These are phyloP conservation scores for Tricholoma sp. DNA, from an alignment of 768 basidiomycete genomes.

Conservation along the genomic window DNA sequence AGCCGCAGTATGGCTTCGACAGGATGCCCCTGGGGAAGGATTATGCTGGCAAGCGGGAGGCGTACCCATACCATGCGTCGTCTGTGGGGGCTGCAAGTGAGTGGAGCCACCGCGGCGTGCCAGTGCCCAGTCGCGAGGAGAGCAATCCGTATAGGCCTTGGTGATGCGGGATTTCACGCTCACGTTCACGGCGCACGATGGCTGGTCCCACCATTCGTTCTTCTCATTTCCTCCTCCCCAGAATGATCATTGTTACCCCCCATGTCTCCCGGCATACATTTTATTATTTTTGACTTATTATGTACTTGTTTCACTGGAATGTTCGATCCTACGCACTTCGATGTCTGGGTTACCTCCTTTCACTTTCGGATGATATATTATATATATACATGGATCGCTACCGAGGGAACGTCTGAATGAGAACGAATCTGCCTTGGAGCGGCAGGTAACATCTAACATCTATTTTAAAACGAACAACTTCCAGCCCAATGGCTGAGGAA, in stretches of 20 bases:
- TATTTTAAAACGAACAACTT: too few species aligned
- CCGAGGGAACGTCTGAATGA: background rate
- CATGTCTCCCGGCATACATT: too few species aligned
- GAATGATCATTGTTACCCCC: background rate
- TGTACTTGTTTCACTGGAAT: too few species aligned
- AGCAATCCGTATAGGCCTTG: conserved; percentile 42
- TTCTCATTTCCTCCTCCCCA: background rate
- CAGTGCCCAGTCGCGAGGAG: conserved; percentile 13
- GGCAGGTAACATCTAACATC: too few species aligned
- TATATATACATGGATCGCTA: too few species aligned
- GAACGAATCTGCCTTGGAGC: too few species aligned
- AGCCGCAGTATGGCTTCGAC: background rate
- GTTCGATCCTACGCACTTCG: too few species aligned
- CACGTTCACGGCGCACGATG: too few species aligned
- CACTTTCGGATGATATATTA: too few species aligned
- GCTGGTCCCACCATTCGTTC: too few species aligned
- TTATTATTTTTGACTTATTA: too few species aligned
- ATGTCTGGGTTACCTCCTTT: too few species aligned
- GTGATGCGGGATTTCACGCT: conserved; percentile 20
- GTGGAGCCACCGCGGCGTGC: conserved; percentile 3
- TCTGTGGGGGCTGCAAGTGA: background rate
- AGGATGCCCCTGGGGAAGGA: conserved; percentile 5
- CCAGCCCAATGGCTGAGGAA: background rate
- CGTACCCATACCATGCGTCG: background rate
- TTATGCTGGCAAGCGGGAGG: background rate